Percentiles rank a stretch among this genome's conserved stretches.
Conservation (phyloP, 2,329 filamentous ascomycete species). For the Fusarium decemcellulare region DNA sequence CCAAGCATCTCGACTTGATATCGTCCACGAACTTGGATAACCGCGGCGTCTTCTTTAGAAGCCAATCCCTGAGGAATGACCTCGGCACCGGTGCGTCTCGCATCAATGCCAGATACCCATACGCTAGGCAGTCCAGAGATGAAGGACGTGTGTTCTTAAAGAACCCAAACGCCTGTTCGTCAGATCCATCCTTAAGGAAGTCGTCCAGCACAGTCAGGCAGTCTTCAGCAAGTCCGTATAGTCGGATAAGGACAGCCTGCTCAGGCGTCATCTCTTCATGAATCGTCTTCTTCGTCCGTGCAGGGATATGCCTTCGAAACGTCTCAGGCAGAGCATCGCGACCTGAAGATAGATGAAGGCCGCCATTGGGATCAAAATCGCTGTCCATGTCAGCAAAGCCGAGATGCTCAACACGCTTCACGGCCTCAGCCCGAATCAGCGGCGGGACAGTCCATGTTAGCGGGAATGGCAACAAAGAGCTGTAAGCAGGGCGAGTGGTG, state of each 20-base stretch:
- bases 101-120: slow-evolving; percentile 86
- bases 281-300: slow-evolving; percentile 68
- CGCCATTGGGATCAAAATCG: slow-evolving; percentile 61
- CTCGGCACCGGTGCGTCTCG: slow-evolving; percentile 64
- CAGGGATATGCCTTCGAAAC: slow-evolving; percentile 56
- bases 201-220: slow-evolving; percentile 80
- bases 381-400: slow-evolving; percentile 78
- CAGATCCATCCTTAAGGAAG: slow-evolving; percentile 54
- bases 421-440: slow-evolving; percentile 77
- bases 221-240: slow-evolving; percentile 79
- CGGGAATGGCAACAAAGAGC: slow-evolving; percentile 84
- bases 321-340: slow-evolving; percentile 57
- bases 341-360: slow-evolving; percentile 54
- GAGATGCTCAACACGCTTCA: slow-evolving; percentile 77
- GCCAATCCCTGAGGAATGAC: slow-evolving; percentile 58
- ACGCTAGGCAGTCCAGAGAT: slow-evolving; percentile 80
- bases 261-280: slow-evolving; percentile 76
- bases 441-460: slow-evolving; percentile 90
- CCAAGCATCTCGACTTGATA: slow-evolving; percentile 44
- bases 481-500: slow-evolving; percentile 85
- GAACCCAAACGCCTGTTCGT: slow-evolving; percentile 50
- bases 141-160: slow-evolving; percentile 46
- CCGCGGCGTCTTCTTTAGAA: slow-evolving; percentile 50
- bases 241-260: slow-evolving; percentile 79
- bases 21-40: slow-evolving; percentile 51